Conservation (phyloP, 441 rosid genomes). For the Lepidium campestre region DNA sequence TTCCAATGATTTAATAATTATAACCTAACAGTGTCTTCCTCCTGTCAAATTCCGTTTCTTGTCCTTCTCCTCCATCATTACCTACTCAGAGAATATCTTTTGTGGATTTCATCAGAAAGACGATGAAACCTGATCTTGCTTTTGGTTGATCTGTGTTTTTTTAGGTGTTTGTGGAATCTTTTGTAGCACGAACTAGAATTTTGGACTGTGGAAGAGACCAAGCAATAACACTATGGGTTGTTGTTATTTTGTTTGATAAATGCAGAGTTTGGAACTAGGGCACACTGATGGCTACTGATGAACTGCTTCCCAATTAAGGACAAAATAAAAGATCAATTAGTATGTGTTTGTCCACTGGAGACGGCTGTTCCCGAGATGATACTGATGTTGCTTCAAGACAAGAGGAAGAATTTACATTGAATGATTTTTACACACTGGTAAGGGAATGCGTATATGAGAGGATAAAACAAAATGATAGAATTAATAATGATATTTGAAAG, state of each 20-base stretch:
- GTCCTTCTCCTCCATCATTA: slow-evolving; percentile 19
- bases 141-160: background rate
- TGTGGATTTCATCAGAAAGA: slow-evolving; percentile 7
- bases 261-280: slow-evolving; percentile 23
- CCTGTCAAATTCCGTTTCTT: slow-evolving; percentile 4
- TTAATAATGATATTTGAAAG: slow-evolving; percentile 14
- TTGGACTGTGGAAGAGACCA: slow-evolving; percentile 10
- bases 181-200: background rate
- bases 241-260: slow-evolving; percentile 12
- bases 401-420: slow-evolving; percentile 23
- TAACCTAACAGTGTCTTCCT: slow-evolving; percentile 4
- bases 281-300: slow-evolving; percentile 26
- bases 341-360: slow-evolving; percentile 19
- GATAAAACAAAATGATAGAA: slow-evolving; percentile 12
- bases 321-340: slow-evolving; percentile 17
- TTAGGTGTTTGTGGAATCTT: background rate
- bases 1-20: slow-evolving; percentile 17
- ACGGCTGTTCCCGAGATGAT: slow-evolving; percentile 21
- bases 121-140: slow-evolving; percentile 8
- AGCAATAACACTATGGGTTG: slow-evolving; percentile 17
- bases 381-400: slow-evolving; percentile 22
- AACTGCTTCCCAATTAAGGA: slow-evolving; percentile 25
- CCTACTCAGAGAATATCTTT: slow-evolving; percentile 22
- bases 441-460: slow-evolving; percentile 14
- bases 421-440: slow-evolving; percentile 6